These are phyloP conservation scores for Endothia cerciana DNA, from an alignment of 2,329 filamentous ascomycete species.

Conservation along the genomic window DNA sequence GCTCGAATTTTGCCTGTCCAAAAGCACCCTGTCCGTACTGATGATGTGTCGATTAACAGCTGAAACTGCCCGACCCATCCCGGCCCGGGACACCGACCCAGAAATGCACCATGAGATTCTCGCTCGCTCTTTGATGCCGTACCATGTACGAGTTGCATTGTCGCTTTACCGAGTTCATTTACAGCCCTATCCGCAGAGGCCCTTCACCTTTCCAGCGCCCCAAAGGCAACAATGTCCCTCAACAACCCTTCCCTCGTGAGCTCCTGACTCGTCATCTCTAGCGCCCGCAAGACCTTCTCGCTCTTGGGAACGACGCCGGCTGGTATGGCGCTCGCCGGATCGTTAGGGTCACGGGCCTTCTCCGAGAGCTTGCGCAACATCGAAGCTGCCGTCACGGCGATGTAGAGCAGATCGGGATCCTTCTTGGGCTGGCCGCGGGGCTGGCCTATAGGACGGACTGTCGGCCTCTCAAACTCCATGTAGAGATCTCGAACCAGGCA, in stretches of 20 bases:
- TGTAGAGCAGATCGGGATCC: slow-evolving; percentile 60
- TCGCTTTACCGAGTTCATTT: not conserved
- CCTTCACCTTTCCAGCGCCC: slow-evolving; percentile 47
- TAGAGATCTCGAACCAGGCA: slow-evolving; percentile 75
- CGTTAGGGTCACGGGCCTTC: slow-evolving; percentile 64
- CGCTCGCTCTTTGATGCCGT: not conserved
- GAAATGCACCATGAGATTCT: not conserved
- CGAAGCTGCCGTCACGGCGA: slow-evolving; percentile 69
- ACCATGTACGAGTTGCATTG: not conserved
- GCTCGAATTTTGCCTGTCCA: not conserved
- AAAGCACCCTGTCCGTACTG: not conserved
- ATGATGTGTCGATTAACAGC: not conserved
- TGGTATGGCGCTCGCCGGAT: slow-evolving; percentile 56
- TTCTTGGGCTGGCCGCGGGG: slow-evolving; percentile 42
- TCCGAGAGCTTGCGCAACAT: slow-evolving; percentile 71
- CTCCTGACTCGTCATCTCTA: slow-evolving; percentile 66
- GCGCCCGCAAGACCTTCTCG: slow-evolving; percentile 67
- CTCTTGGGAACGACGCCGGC: slow-evolving; percentile 66
- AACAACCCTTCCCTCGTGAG: slow-evolving; percentile 69
- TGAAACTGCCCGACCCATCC: not conserved
- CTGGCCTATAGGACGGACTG: slow-evolving; percentile 41
- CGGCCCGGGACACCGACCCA: not conserved
- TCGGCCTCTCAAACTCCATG: slow-evolving; percentile 59
- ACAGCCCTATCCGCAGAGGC: not conserved
- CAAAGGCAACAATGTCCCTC: slow-evolving; percentile 69